Evolutionary conservation across 2,329 filamentous ascomycete genomes (phyloP).

Genomic region (Geoglossum cookeanum): DNA sequence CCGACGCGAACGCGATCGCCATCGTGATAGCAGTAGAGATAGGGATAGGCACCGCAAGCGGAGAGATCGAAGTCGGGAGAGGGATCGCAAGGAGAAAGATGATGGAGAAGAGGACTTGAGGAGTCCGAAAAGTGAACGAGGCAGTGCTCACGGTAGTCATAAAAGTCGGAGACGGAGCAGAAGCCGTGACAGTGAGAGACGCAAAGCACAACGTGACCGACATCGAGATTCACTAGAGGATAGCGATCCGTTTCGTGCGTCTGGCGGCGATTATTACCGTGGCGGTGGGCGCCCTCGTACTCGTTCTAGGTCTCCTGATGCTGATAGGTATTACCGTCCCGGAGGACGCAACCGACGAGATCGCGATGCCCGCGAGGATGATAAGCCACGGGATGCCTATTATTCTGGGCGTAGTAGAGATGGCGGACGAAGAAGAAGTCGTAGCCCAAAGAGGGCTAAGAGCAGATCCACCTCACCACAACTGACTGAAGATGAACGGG

Average conservation of each 20-base stretch:
- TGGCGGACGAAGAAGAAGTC: constrained; percentile 21
- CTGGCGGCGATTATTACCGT: constrained; percentile 48
- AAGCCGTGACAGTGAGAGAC: constrained; percentile 58
- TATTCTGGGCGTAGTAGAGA: constrained; percentile 34
- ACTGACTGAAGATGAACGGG: constrained; percentile 85
- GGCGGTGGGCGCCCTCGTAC: constrained; percentile 43
- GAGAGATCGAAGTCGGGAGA: constrained; percentile 39
- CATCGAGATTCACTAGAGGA: constrained; percentile 37
- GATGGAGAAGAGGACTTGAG: constrained; percentile 38
- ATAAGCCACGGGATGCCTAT: constrained; percentile 17
- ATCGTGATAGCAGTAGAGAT: constrained; percentile 33
- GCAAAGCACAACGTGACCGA: constrained; percentile 42
- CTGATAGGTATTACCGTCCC: constrained; percentile 36
- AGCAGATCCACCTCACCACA: constrained; percentile 42
- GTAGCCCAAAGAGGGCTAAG: constrained; percentile 18
- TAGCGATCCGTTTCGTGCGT: constrained; percentile 26
- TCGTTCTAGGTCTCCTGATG: constrained; percentile 52
- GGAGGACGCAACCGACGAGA: constrained; percentile 28
- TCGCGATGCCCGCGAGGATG: constrained; percentile 27
- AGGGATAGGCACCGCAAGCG: constrained; percentile 30
- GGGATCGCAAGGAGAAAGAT: constrained; percentile 27
- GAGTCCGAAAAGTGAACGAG: constrained; percentile 55
- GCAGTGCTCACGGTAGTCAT: constrained; percentile 48
- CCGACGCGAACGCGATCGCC: constrained; percentile 33
- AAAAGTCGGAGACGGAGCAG: constrained; percentile 66